These are phyloP conservation scores for Smithsoniella earleae DNA, from an alignment of 163 green algal species.

Conservation along the genomic window DNA sequence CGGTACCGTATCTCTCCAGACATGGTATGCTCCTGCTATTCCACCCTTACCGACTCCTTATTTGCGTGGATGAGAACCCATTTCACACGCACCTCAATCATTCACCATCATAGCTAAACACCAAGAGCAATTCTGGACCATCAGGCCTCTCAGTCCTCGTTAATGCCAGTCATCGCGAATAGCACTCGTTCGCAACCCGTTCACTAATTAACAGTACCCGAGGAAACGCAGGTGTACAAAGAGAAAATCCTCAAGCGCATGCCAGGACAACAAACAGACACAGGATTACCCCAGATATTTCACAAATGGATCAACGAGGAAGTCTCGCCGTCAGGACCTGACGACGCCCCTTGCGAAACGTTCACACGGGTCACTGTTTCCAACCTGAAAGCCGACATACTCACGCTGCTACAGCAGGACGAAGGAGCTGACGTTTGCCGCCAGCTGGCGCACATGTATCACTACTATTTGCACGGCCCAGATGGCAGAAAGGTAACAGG, in stretches of 20 bases:
- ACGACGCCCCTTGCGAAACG: constrained; percentile 20
- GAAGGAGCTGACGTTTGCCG: constrained; percentile 38
- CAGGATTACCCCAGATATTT: background rate
- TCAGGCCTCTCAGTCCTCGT: too few species aligned
- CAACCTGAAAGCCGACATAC: constrained; percentile 58
- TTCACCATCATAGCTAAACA: too few species aligned
- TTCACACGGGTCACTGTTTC: constrained; percentile 65
- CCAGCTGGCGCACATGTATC: constrained; percentile 73
- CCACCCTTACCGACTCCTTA: too few species aligned
- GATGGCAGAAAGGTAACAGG: constrained; percentile 38
- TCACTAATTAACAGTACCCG: too few species aligned
- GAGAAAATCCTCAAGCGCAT: constrained; percentile 23
- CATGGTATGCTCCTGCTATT: constrained; percentile 16
- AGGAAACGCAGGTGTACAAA: constrained; percentile 29
- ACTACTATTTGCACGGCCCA: constrained; percentile 77
- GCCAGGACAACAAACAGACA: background rate
- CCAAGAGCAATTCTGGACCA: too few species aligned
- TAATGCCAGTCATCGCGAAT: too few species aligned
- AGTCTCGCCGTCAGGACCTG: background rate
- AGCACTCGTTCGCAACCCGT: too few species aligned
- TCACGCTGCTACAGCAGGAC: constrained; percentile 46
- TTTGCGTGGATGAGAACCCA: too few species aligned
- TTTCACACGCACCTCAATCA: too few species aligned
- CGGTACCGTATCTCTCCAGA: background rate
- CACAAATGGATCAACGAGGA: constrained; percentile 30